Base-by-base conservation (phyloP, 1,284 basidiomycete species). In the Ceratobasidium sp. region DNA sequence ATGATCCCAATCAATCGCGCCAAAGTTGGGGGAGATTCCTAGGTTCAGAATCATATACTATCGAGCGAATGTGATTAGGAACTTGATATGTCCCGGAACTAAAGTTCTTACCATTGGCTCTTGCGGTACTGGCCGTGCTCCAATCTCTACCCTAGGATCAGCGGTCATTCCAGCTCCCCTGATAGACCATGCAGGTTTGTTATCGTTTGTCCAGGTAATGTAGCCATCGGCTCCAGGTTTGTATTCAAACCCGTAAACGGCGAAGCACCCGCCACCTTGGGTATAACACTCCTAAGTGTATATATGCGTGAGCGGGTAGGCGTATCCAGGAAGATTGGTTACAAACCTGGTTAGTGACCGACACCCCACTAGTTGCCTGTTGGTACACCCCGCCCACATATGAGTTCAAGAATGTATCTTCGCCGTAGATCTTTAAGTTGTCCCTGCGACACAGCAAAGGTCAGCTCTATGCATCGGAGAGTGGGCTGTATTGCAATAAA, bases 21-120 rank as follows among this genome's bases (percentile, higher is more conserved):
- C 92, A 79, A 96, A 95, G 80, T 92, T 92, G 24, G 84, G 83
- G 1, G 93, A 95, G 81, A 96, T 90, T 68, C 93, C 95, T 79
- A 97, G 83, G 81, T 95, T 95, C 76, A 87, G 83, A 77, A 96
- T 88, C 79, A 96, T 85, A 81, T 94, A 91, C 89, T 91, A 74
- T 1, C 49, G 53, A 14, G 16, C 14, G 31, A 48, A 63, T 46
- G 4, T n/a, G 11, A 27, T 13, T 39, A 51, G 16, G 5, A 31
- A 31, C 1, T 29, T 3, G 27, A 8, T 13, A 24, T 7, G 34
- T n/a, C 24, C 13, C 27, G 11, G n/a, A 19, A 37, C 2, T 4
- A 58, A 8, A 4, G 22, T 11, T 49, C 31, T 34, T 79, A 90
- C 91, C 90, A 96, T 89, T 2, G 94, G 94, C 80, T 96, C 95